A percentile compares a stretch with the other conserved stretches of the same genome.
These are phyloP conservation scores for Pseudopithomyces chartarum DNA, from an alignment of 2,329 filamentous ascomycete species.

Conservation along the genomic window DNA sequence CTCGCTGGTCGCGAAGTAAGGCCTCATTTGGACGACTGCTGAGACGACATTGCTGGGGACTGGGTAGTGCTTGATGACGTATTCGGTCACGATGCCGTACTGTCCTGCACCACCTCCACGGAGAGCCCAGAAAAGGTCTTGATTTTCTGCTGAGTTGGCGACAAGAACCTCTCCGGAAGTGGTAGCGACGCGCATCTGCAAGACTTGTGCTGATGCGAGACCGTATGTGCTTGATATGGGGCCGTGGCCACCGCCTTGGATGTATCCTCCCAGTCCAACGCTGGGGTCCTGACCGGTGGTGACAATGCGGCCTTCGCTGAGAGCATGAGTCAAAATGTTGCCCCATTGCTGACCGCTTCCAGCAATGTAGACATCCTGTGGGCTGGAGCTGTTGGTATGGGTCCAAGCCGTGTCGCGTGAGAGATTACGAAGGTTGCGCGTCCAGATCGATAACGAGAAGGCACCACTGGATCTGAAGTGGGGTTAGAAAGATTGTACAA, in stretches of 20 bases:
- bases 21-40: conserved; percentile 11
- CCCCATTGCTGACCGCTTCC: conserved; percentile 23
- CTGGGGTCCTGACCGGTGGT: conserved; percentile 28
- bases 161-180: conserved; percentile 14
- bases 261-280: conserved; percentile 51
- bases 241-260: conserved; percentile 56
- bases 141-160: conserved; percentile 15
- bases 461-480: conserved; percentile 20
- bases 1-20: conserved; percentile 7
- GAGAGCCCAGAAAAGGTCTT: not conserved
- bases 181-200: conserved; percentile 17
- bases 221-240: conserved; percentile 52
- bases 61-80: conserved; percentile 20
- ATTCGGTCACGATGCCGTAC: conserved; percentile 13
- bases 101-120: not conserved
- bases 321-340: conserved; percentile 3
- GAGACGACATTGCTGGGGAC: conserved; percentile 14
- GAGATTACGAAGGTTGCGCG: conserved; percentile 19
- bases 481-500: not conserved
- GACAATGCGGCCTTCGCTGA: conserved; percentile 4
- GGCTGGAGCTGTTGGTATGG: conserved; percentile 7
- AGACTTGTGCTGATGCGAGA: conserved; percentile 19
- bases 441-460: conserved; percentile 25
- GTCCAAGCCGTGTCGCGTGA: conserved; percentile 7
- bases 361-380: conserved; percentile 18